These are phyloP conservation scores for Wickerhamiella galacta DNA, from an alignment of 805 yeast genomes.

Conservation along the genomic window DNA sequence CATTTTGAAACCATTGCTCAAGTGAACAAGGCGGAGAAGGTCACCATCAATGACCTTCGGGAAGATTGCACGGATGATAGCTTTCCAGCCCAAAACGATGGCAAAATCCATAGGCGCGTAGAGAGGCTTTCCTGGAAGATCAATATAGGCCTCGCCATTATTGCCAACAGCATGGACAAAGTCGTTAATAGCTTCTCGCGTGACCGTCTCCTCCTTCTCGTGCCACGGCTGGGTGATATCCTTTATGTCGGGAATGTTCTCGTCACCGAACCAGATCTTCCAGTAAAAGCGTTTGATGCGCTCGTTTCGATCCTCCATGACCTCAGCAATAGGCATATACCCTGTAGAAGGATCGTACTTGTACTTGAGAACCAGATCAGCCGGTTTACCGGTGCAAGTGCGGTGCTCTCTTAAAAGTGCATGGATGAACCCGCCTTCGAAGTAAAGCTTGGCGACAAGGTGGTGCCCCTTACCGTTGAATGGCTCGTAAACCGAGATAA, in stretches of 20 bases:
- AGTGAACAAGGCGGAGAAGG: conserved; percentile 78
- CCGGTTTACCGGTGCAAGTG: conserved; percentile 61
- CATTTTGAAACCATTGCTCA: conserved; percentile 90
- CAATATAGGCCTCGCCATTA: conserved; percentile 88
- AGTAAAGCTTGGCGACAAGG: conserved; percentile 47
- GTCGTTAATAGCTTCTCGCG: conserved; percentile 66
- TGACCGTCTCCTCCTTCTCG: conserved; percentile 39
- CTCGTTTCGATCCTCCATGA: conserved; percentile 76
- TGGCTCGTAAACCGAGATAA: conserved; percentile 48
- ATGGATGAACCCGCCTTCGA: conserved; percentile 38
- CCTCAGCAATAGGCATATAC: conserved; percentile 87
- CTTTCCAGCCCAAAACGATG: conserved; percentile 95
- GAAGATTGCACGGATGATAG: conserved; percentile 95
- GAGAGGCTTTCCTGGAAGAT: conserved; percentile 54
- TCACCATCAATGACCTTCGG: conserved; percentile 95
- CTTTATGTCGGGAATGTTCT: conserved; percentile 38
- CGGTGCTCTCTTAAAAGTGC: conserved; percentile 74
- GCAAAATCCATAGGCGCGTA: conserved; percentile 99
- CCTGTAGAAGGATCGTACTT: conserved; percentile 72
- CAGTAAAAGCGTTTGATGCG: conserved; percentile 94
- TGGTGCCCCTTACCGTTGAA: conserved; percentile 18
- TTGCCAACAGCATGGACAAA: conserved; percentile 96
- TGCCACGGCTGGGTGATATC: conserved; percentile 55
- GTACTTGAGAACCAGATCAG: conserved; percentile 62
- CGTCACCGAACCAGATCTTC: conserved; percentile 82